Evolutionary conservation across 441 rosid genomes (phyloP).

Genomic region (Brassica balearica): DNA sequence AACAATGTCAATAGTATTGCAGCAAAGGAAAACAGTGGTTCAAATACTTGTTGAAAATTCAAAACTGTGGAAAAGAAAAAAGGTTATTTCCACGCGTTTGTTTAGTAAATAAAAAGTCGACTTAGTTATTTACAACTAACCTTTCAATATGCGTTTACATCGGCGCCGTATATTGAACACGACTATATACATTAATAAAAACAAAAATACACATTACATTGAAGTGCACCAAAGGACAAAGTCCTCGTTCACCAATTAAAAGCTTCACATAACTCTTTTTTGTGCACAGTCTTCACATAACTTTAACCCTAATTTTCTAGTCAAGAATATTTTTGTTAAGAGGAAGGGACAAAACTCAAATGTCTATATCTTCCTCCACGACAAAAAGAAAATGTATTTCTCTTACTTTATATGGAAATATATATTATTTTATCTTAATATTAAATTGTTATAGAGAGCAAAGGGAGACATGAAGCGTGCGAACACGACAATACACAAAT

Average conservation of each 20-base stretch:
- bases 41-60: not conserved
- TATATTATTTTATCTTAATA: constrained; percentile 6
- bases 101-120: too few relatives aligned
- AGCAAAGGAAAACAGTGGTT: constrained; percentile 5
- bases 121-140: not conserved
- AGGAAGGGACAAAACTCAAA: too few relatives aligned
- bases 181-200: not conserved
- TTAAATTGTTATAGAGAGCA: constrained; percentile 13
- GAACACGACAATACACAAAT: constrained; percentile 49
- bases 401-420: not conserved
- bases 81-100: not conserved
- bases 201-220: too few relatives aligned
- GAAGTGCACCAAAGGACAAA: too few relatives aligned
- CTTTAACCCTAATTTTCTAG: too few relatives aligned
- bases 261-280: too few relatives aligned
- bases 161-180: constrained; percentile 40
- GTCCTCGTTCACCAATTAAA: too few relatives aligned
- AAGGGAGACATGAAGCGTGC: constrained; percentile 49
- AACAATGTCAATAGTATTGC: not conserved
- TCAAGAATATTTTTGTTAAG: too few relatives aligned
- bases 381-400: constrained; percentile 2
- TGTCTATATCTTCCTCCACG: constrained; percentile 4
- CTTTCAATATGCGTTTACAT: constrained; percentile 11
- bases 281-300: too few relatives aligned
- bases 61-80: not conserved